Conservation (phyloP, 257 asterid species). For the Penstemon barbatus region DNA sequence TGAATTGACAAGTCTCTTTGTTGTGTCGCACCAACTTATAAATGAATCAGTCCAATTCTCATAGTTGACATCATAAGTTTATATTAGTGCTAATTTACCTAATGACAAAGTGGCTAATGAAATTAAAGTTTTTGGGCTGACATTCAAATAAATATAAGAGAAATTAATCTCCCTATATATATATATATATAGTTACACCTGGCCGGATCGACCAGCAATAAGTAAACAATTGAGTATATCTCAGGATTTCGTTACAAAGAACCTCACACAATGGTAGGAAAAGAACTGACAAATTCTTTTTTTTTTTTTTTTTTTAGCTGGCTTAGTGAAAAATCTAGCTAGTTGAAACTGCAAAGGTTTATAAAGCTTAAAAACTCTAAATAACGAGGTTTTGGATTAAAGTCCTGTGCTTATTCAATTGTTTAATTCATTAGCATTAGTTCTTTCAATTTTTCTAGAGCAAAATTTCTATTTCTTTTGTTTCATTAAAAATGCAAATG, state of each 20-base stretch:
- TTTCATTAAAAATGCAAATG: background rate
- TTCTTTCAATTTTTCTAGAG: too few relatives aligned
- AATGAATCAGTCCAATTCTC: constrained; percentile 9
- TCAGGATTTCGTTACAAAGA: background rate
- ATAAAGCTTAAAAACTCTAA: too few relatives aligned
- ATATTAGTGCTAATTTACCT: background rate
- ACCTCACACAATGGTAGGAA: background rate
- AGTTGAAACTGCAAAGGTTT: too few relatives aligned
- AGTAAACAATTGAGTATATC: background rate
- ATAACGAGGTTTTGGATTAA: too few relatives aligned
- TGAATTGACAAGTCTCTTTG: constrained; percentile 20
- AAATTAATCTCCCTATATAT: background rate
- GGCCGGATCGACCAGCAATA: too few relatives aligned
- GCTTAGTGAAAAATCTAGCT: too few relatives aligned
- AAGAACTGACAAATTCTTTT: too few relatives aligned
- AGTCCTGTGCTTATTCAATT: too few relatives aligned
- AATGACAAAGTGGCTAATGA: constrained; percentile 4
- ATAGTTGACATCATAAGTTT: background rate
- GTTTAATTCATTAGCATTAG: too few relatives aligned
- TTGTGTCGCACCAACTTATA: constrained; percentile 20
- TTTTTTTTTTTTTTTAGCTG: too few relatives aligned
- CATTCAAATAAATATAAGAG: background rate
- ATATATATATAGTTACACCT: background rate
- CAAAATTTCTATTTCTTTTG: too few relatives aligned
- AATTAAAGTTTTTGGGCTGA: background rate